Base-by-base conservation (phyloP, 1,284 basidiomycete species). In the Volvariella volvacea region DNA sequence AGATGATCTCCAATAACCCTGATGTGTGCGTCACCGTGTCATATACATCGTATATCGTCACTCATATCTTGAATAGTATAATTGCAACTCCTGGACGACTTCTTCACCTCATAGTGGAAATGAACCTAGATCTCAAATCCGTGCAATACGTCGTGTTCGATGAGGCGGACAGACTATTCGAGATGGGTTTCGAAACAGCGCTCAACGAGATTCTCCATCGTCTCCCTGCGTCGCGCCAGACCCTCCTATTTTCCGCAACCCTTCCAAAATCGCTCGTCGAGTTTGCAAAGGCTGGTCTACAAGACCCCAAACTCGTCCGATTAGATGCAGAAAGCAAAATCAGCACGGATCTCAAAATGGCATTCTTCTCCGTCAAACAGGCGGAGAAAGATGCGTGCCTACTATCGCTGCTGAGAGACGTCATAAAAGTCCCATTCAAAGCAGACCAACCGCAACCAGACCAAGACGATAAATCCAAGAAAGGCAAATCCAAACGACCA, bases 31-130 rank as follows among this genome's bases (percentile, higher is more conserved):
- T 78, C 19, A 48, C 39, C 20, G 6, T 36, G 6, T 20, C 34
- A 6, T 36, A 6, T 20, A 9, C 30, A 20, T 15, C 8, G n/a
- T 22, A 42, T 12, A 16, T 15, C 19, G n/a, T 8, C 8, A 8
- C 19, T 16, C 47, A 39, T 32, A 38, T 47, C 38, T 42, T 36
- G 12, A 28, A 38, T 54, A 96, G 92, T 15, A 88, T 97, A 49
- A 94, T 97, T 54, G 96, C 95, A 16, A 99, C 96, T 2, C 96
- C 96, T 12, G 96, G 96, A 52, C 92, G 96, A 57, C 74, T 99
- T 41, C 80, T 99, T 15, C 96, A 99, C 67, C 74, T 99, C 21
- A 78, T 89, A 38, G 90, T 99, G 42, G 96, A 99, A 66, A 99
- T 98, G 95, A 91, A 91, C 52, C 70, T 98, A 40, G 93, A 97